A percentile compares a stretch with the other conserved stretches of the same genome.
These are phyloP conservation scores for Coemansia sp. DNA, from an alignment of 192 early-diverging fungal species.

Conservation along the genomic window DNA sequence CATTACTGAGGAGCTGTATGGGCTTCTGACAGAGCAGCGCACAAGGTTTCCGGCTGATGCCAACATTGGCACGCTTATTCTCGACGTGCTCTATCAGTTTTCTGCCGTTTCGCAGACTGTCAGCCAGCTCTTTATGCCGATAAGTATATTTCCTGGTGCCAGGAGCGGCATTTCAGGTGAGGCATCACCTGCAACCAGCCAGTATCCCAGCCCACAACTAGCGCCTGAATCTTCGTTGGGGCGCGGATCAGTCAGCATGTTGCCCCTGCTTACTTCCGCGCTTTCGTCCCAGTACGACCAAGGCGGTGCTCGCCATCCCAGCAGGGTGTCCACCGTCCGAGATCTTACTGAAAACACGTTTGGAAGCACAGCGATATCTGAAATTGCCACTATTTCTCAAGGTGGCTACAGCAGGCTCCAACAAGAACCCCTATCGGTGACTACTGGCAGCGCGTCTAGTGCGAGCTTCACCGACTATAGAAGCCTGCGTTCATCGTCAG, in stretches of 20 bases:
- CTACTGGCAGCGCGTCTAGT: neutral
- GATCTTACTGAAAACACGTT: conserved; percentile 6
- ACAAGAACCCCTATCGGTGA: neutral
- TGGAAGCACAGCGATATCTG: neutral
- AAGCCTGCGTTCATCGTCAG: conserved; percentile 24
- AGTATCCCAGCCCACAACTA: conserved; percentile 51
- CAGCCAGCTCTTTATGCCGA: conserved; percentile 41
- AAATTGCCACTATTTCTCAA: neutral
- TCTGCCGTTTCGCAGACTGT: conserved; percentile 54
- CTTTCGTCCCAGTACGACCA: conserved; percentile 30
- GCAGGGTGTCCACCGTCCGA: conserved; percentile 3
- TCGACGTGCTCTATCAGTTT: conserved; percentile 54
- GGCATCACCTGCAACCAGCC: conserved; percentile 48
- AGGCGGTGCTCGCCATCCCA: conserved; percentile 14
- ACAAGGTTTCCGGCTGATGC: conserved; percentile 46
- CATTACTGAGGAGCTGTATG: conserved; percentile 52
- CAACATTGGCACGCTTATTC: conserved; percentile 42
- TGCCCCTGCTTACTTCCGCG: conserved; percentile 40
- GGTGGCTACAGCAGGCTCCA: neutral
- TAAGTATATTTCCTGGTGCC: conserved; percentile 13
- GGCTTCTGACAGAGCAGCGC: conserved; percentile 51
- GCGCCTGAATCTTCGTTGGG: conserved; percentile 32
- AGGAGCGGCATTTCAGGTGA: conserved; percentile 44
- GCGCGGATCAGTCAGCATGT: conserved; percentile 19
- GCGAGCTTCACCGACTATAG: neutral